Evolutionary conservation across 106 monocot species (phyloP), one percentile per base, ranked within the genome.

Genomic region (Phalaenopsis aphrodite): DNA sequence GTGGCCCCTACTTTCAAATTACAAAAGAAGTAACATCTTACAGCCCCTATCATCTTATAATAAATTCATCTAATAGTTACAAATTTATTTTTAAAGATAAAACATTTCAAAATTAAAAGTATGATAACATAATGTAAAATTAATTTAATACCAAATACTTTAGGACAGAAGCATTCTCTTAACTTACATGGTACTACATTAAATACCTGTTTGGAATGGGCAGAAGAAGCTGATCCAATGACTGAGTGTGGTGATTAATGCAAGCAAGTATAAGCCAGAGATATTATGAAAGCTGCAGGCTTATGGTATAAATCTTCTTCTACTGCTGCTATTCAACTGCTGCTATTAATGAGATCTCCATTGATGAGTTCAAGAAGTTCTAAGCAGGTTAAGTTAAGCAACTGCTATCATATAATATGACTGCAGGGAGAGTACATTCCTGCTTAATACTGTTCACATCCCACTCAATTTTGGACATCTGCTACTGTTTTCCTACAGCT

Each of bases 391-490:
- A 5, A 37, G 67, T 67, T 45, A 45, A 67, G 23, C 67, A 67
- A 36, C 67, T 24, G 24, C 67, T 67, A 67, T 67, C 67, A 67
- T 67, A 5, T 36, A 5, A 30, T 57, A 30, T 67, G 30, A 67
- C 21, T 30, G 67, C 67, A 24, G 67, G 30, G 10, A 24, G 67
- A 67, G 67, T 67, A 67, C 67, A 67, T 67, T 67, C 67, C 67
- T 67, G 67, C 67, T n/a, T 45, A 23, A 24, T 9, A 67, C 21
- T 36, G 21, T 21, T 67, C 67, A 8, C 67, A 67, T 2, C 67
- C 67, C 21, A 37, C 30, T 67, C 67, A 67, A 67, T 24, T 30
- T 24, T 67, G 30, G 30, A 67, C 67, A 6, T 16, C 23, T 67
- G 67, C 67, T 24, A 67, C 67, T 24, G 67, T 67, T 36, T 67